These are phyloP conservation scores for Agrocybe praecox DNA, from an alignment of 768 basidiomycete species.

Conservation along the genomic window DNA sequence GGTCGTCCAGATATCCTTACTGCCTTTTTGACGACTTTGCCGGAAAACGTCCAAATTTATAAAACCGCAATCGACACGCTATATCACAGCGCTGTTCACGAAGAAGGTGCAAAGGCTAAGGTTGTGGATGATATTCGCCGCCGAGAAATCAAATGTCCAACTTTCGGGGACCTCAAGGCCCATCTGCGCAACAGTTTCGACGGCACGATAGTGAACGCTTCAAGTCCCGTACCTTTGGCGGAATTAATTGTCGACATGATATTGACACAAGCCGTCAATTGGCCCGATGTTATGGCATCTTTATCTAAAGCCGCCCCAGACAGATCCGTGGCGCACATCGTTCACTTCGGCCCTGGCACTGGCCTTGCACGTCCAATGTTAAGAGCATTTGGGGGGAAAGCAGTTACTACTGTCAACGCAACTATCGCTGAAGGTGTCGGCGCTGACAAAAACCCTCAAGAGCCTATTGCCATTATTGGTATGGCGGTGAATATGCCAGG, in stretches of 20 bases:
- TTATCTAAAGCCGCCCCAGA: slow-evolving; percentile 18
- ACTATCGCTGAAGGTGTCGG: slow-evolving; percentile 19
- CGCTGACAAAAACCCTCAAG: slow-evolving; percentile 5
- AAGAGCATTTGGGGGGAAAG: slow-evolving; percentile 26
- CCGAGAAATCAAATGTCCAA: slow-evolving; percentile 53
- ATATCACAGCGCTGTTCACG: slow-evolving; percentile 49
- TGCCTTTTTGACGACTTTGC: slow-evolving; percentile 41
- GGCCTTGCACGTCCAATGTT: slow-evolving; percentile 36
- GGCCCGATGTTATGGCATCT: slow-evolving; percentile 45
- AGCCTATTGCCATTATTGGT: slow-evolving; percentile 70
- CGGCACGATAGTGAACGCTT: slow-evolving; percentile 35
- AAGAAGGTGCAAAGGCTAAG: slow-evolving; percentile 31
- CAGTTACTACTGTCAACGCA: slow-evolving; percentile 19
- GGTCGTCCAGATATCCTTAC: slow-evolving; percentile 54
- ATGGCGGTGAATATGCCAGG: slow-evolving; percentile 67
- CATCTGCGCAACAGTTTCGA: slow-evolving; percentile 51
- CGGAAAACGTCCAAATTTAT: slow-evolving; percentile 36
- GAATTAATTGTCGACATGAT: slow-evolving; percentile 50
- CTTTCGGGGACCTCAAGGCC: slow-evolving; percentile 42
- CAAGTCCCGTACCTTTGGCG: slow-evolving; percentile 31
- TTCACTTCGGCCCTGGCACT: slow-evolving; percentile 53
- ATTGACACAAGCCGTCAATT: slow-evolving; percentile 52
- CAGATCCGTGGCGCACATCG: slow-evolving; percentile 28
- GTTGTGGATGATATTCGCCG: slow-evolving; percentile 46
- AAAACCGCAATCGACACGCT: slow-evolving; percentile 50